These are phyloP conservation scores for Vitis rotundifolia DNA, from an alignment of 164 flowering plant species.

Conservation along the genomic window DNA sequence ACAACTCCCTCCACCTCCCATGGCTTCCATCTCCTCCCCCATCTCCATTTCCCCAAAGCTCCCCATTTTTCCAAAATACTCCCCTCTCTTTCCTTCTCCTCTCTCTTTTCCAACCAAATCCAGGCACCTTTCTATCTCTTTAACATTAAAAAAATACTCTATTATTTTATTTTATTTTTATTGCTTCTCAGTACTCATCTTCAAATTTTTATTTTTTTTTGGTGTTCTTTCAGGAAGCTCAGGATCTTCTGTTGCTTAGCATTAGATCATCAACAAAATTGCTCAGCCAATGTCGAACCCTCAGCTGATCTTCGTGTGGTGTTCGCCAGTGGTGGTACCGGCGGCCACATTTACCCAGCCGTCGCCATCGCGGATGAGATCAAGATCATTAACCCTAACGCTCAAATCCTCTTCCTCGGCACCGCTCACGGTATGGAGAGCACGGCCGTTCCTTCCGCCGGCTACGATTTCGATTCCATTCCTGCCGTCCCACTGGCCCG, in stretches of 20 bases:
- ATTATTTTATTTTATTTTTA: neutral
- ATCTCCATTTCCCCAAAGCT: constrained; percentile 5
- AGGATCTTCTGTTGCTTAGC: constrained; percentile 19
- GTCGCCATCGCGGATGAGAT: constrained; percentile 81
- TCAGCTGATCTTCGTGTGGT: constrained; percentile 31
- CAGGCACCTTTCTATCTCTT: constrained; percentile 11
- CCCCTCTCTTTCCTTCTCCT: neutral
- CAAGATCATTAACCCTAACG: constrained; percentile 35
- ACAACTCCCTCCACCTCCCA: constrained; percentile 5
- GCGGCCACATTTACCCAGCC: constrained; percentile 73
- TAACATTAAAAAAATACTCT: too few species aligned
- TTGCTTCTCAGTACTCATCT: neutral
- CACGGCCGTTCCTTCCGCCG: constrained; percentile 49
- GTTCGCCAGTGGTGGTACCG: constrained; percentile 79
- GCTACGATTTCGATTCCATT: constrained; percentile 52
- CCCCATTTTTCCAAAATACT: neutral
- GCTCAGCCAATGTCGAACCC: neutral
- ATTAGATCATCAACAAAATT: neutral
- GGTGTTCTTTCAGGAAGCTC: constrained; percentile 9
- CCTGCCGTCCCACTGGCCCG: constrained; percentile 40
- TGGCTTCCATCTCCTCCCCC: constrained; percentile 10
- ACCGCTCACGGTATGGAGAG: constrained; percentile 63
- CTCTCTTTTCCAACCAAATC: constrained; percentile 1
- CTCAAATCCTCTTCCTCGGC: constrained; percentile 62
- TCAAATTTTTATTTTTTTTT: neutral